A percentile compares a stretch with the other conserved stretches of the same genome.
phyloP scores from a whole-genome alignment of 305 asterid genomes.

The Solanum hybrid region DNA sequence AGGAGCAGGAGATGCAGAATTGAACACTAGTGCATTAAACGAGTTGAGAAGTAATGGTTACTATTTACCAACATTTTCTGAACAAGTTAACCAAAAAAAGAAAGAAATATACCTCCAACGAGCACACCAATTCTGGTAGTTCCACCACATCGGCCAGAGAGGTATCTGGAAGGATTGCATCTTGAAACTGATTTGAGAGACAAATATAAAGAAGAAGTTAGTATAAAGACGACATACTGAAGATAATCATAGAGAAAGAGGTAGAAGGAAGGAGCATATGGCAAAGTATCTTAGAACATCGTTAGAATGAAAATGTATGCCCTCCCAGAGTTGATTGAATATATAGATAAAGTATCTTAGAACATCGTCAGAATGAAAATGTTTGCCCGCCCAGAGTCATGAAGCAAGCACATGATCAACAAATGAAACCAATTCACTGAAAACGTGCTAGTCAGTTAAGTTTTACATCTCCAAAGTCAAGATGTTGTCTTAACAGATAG shows the following conservation, averaged over 20 bases:
- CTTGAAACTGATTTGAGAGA: conserved; percentile 23
- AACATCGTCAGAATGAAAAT: background rate
- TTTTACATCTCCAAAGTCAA: background rate
- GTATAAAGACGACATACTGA: background rate
- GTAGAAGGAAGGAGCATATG: background rate
- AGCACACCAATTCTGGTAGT: conserved; percentile 40
- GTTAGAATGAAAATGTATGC: background rate
- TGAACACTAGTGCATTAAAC: background rate
- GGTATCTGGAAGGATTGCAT: conserved; percentile 29
- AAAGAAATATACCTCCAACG: conserved; percentile 50
- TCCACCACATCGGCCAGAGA: conserved; percentile 45
- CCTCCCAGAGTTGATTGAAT: background rate
- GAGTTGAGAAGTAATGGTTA: background rate
- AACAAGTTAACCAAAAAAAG: background rate
- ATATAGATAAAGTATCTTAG: background rate
- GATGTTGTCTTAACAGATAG: background rate
- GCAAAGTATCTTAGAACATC: background rate
- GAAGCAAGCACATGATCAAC: background rate
- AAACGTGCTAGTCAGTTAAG: background rate
- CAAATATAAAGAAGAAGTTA: background rate
- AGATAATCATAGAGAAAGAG: background rate
- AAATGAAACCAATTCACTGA: background rate
- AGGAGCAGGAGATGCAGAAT: background rate
- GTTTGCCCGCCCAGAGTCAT: background rate
- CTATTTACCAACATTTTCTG: background rate